phyloP scores from a whole-genome alignment of 257 asterid genomes.

The Leptodermis oblonga region DNA sequence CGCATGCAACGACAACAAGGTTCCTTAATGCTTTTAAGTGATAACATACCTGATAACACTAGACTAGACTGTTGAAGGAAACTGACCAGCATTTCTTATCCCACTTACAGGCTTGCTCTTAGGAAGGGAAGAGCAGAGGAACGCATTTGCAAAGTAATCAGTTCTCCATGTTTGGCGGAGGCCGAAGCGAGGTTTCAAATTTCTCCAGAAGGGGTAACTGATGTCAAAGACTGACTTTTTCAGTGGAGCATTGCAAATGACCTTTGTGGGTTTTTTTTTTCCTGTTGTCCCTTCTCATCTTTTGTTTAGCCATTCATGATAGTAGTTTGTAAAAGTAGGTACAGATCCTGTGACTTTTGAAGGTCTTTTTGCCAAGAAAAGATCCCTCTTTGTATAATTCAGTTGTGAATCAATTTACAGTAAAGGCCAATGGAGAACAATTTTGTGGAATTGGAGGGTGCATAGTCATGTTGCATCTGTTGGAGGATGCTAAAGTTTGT shows the following conservation, averaged over 20 bases:
- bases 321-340: background rate
- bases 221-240: constrained; percentile 60
- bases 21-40: constrained; percentile 10
- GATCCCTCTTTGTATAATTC: constrained; percentile 3
- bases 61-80: background rate
- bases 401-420: constrained; percentile 6
- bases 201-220: constrained; percentile 72
- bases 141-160: constrained; percentile 88
- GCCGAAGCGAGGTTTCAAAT: constrained; percentile 96
- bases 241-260: background rate
- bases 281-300: background rate
- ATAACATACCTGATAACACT: background rate
- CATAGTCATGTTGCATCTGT: no score
- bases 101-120: constrained; percentile 59
- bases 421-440: background rate
- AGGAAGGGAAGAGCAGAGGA: constrained; percentile 95
- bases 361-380: background rate
- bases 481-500: no score
- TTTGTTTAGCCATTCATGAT: background rate
- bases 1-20: constrained; percentile 97
- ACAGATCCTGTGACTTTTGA: background rate
- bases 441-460: background rate
- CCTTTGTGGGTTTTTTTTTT: background rate
- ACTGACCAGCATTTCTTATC: background rate
- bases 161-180: constrained; percentile 92